Evolutionary conservation across 2,329 filamentous ascomycete species (phyloP).

Genomic region (Ophiostoma perfectum): DNA sequence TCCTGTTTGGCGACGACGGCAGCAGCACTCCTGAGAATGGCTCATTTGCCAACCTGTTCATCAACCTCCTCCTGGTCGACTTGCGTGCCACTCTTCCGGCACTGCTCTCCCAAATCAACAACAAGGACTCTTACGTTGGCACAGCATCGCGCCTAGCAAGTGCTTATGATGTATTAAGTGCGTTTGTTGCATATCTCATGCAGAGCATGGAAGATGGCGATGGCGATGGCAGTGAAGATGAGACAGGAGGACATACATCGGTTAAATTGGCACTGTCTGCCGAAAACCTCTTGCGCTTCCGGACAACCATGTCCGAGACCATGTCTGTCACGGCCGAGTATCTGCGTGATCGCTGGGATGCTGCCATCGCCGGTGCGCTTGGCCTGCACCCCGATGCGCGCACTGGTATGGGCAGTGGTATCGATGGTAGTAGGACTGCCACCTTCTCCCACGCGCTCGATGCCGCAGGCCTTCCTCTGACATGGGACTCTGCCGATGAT

Average conservation of each 20-base stretch:
- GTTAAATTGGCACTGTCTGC: constrained; percentile 38
- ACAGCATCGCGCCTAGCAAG: constrained; percentile 52
- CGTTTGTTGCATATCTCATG: constrained; percentile 55
- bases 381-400: constrained; percentile 56
- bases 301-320: constrained; percentile 56
- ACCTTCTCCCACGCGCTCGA: constrained; percentile 13
- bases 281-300: constrained; percentile 56
- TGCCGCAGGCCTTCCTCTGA: constrained; percentile 40
- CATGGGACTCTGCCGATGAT: constrained; percentile 54
- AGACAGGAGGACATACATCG: neutral
- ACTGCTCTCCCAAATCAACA: constrained; percentile 54
- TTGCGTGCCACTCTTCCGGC: constrained; percentile 57
- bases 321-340: constrained; percentile 60
- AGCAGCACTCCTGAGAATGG: constrained; percentile 35
- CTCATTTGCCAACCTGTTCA: constrained; percentile 56
- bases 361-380: constrained; percentile 55
- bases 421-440: neutral
- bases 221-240: constrained; percentile 30
- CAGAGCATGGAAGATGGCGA: constrained; percentile 52
- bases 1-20: constrained; percentile 48
- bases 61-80: constrained; percentile 62
- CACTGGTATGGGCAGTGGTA: constrained; percentile 26
- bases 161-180: constrained; percentile 57
- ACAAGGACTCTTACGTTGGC: constrained; percentile 43
- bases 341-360: constrained; percentile 65